Conservation (phyloP, 2,329 filamentous ascomycete genomes). For the Stachybotrys elegans region DNA sequence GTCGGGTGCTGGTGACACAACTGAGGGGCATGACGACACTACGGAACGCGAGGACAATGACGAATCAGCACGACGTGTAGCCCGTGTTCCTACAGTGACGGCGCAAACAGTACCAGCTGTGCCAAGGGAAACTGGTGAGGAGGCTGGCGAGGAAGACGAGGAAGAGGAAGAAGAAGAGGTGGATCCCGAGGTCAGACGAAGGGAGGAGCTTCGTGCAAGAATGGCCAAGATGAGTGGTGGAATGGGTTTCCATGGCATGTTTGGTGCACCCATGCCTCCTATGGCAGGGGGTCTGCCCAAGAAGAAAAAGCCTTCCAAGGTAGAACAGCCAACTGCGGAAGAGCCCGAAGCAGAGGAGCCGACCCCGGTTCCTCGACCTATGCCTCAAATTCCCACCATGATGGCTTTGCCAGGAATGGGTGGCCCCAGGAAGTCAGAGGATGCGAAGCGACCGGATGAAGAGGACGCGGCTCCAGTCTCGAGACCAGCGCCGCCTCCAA, state of each 20-base stretch:
- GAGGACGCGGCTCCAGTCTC: constrained; percentile 22
- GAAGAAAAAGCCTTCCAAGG: constrained; percentile 48
- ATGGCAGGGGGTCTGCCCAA: constrained; percentile 43
- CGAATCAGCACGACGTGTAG: constrained; percentile 38
- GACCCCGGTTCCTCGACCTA: constrained; percentile 35
- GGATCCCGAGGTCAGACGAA: constrained; percentile 79
- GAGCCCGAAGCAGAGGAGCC: constrained; percentile 36
- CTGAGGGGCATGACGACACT: constrained; percentile 54
- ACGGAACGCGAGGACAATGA: constrained; percentile 74
- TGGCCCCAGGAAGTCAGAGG: constrained; percentile 44
- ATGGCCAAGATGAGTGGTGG: constrained; percentile 99
- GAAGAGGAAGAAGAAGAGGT: constrained; percentile 81
- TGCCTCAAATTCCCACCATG: constrained; percentile 53
- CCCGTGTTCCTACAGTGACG: constrained; percentile 30
- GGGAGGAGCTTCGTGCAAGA: constrained; percentile 82
- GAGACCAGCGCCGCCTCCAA: constrained; percentile 21
- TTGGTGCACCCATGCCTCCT: constrained; percentile 67
- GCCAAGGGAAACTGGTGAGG: constrained; percentile 44
- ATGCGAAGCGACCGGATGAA: constrained; percentile 30
- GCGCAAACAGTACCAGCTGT: constrained; percentile 31
- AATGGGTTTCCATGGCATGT: constrained; percentile 95
- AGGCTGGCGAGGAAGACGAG: constrained; percentile 54
- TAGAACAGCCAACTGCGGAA: constrained; percentile 36
- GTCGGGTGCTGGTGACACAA: constrained; percentile 60
- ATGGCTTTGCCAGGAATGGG: constrained; percentile 71